Base-by-base conservation (phyloP, 202 grass and related monocot species). In the Hordeum pubiflorum region DNA sequence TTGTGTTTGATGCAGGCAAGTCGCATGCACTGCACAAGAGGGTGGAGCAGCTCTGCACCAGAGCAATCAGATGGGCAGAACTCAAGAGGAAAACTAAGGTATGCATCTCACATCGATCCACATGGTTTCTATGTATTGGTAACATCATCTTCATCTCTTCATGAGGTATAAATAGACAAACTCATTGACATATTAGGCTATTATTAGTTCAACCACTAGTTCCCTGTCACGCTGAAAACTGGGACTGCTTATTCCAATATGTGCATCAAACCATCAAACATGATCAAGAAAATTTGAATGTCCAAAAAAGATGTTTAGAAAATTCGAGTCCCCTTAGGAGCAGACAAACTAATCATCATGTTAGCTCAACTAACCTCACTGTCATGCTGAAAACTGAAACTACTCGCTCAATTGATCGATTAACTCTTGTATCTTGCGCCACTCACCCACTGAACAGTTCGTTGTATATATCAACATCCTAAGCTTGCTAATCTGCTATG, bases 21-120 rank as follows among this genome's bases (percentile, higher is more conserved):
- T 99, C 96, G 17, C 96, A 99, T 85, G 96, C 96, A 10, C 32
- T 99, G 86, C 96, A 99, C 79, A 99, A 93, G 83, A 99, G 96
- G 76, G 92, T 99, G 77, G 96, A 99, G 77, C 96, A 99, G 85
- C 82, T 99, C 34, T 99, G 96, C 83, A 99, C 96, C 0, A 93
- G 96, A 40, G 96, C 96, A 14, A 93, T 95, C 73, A 91, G 90
- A 79, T 99, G 96, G 96, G 96, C 92, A 75, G 9, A 93, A 23
- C 80, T 99, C 46, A 99, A 90, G 92, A 99, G 85, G 83, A 99
- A 99, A 91, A 86, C 88, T 0, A 98, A 93, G 92, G 96, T 93
- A 79, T 13, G 31, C 3, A 14, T 67, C 41, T 46, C 69, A 10
- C 21, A 9, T 20, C 12, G 38, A 6, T 72, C 69, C 20, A 50